These are phyloP conservation scores for Picea sitchensis DNA, from an alignment of 75 land plant genomes.

Conservation along the genomic window DNA sequence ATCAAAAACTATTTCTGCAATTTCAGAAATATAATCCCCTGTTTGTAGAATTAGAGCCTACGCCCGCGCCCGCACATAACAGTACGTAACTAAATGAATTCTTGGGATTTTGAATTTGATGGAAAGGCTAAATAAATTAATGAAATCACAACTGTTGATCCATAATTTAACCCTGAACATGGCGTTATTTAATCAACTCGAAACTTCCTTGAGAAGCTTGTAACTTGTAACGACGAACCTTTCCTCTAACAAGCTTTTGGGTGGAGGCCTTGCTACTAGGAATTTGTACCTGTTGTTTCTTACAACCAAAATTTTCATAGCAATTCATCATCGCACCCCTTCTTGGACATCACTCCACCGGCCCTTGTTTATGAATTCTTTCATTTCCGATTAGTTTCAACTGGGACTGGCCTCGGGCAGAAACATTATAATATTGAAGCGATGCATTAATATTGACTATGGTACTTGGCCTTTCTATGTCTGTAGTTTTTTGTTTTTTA, in stretches of 20 bases:
- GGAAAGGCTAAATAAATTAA: no score
- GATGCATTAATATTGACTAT: no score
- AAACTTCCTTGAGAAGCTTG: conserved; percentile 51
- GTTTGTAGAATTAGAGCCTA: no score
- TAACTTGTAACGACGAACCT: conserved; percentile 54
- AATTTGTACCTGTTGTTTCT: conserved; percentile 23
- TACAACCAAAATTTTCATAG: conserved; percentile 10
- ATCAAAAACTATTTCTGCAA: no score
- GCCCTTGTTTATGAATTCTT: not conserved
- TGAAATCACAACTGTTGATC: no score
- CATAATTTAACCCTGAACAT: no score
- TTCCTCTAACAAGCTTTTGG: conserved; percentile 32
- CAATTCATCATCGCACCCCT: not conserved
- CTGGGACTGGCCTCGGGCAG: not conserved
- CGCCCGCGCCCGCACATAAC: no score
- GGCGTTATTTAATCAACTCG: conserved; percentile 11
- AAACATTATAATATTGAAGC: not conserved
- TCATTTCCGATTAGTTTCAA: not conserved
- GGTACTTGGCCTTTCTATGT: no score
- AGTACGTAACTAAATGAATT: no score
- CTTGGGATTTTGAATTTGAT: no score
- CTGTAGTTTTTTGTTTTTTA: not conserved
- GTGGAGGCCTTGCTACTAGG: not conserved
- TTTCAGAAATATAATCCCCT: no score
- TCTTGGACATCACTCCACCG: conserved; percentile 1